A percentile compares a stretch with the other conserved stretches of the same genome.
These are phyloP conservation scores for Hyphopichia wangnamkhiaoensis DNA, from an alignment of 1,139 yeast species.

Conservation along the genomic window DNA sequence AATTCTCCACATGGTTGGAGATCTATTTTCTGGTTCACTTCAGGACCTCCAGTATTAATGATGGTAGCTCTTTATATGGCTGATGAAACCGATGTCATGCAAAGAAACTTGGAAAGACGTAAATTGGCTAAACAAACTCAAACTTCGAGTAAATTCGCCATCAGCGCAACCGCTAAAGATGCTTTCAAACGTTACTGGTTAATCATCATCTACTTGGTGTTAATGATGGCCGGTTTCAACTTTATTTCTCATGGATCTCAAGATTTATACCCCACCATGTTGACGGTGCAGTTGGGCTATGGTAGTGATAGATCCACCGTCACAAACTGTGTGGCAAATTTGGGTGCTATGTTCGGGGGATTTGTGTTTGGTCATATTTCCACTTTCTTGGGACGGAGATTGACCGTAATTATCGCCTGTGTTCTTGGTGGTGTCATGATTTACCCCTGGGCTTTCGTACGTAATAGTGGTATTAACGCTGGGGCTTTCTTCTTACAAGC, in stretches of 20 bases:
- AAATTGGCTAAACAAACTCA: slow-evolving; percentile 2
- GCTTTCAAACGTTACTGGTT: slow-evolving; percentile 26
- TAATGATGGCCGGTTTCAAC: slow-evolving; percentile 31
- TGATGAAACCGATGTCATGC: slow-evolving; percentile 38
- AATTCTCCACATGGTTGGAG: slow-evolving; percentile 73
- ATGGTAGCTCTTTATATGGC: slow-evolving; percentile 35
- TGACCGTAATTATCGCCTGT: slow-evolving; percentile 48
- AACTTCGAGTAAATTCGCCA: not conserved
- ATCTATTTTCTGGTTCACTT: slow-evolving; percentile 76
- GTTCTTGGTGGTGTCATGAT: slow-evolving; percentile 58
- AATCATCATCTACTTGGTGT: slow-evolving; percentile 21
- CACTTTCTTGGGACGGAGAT: slow-evolving; percentile 60
- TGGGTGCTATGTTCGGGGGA: slow-evolving; percentile 73
- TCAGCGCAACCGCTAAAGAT: slow-evolving; percentile 6
- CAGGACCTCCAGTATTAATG: slow-evolving; percentile 52
- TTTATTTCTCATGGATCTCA: slow-evolving; percentile 76
- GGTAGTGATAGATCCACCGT: slow-evolving; percentile 58
- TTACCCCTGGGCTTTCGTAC: slow-evolving; percentile 65
- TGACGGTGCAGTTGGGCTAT: slow-evolving; percentile 54
- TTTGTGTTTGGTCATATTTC: slow-evolving; percentile 61
- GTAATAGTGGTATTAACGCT: slow-evolving; percentile 25
- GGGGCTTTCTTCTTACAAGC: slow-evolving; percentile 50
- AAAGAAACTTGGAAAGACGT: slow-evolving; percentile 1
- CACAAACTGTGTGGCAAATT: slow-evolving; percentile 66
- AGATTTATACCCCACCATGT: slow-evolving; percentile 68